Base-by-base conservation (phyloP, 495 filamentous ascomycete species). In the Wilcoxina mikolae region DNA sequence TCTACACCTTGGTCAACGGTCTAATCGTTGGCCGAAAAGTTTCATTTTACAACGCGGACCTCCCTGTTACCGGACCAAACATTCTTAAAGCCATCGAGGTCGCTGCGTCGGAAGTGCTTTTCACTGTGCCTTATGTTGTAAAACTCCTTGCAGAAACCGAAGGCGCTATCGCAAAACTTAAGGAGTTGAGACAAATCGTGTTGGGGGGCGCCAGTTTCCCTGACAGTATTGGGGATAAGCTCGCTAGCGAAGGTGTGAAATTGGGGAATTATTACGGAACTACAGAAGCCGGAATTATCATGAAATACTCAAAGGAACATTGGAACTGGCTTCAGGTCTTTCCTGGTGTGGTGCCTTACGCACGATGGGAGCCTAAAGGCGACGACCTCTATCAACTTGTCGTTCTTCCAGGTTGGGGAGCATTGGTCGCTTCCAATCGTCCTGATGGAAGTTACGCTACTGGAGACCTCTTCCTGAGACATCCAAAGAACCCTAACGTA, bases 351-450 rank as follows among this genome's bases (percentile, higher is more conserved):
- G 62, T 55, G 3, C 59, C 68, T 5, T 72, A 73, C 48, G 68
- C 78, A 33, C 70, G 68, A 61, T 76, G 78, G 70, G 74, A 78
- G 51, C 70, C 71, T 0, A 39, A 77, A 5, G 65, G 66, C 3
- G 51, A 25, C 7, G 57, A 65, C 0, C 65, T 77, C 3, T 80
- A 71, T 41, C 76, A 80, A 44, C 69, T 80, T 1, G 68, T 81
- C 17, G 69, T 80, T 15, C 69, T 75, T 11, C 67, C 73, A 11
- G 74, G 73, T 3, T 81, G 80, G 69, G 80, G 78, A 23, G 78
- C 79, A 38, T 78, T 79, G 60, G 74, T 76, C 3, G 75, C 76
- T 57, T 68, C 65, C 2, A 83, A 81, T 46, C 76, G 77, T 26
- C 69, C 70, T 0, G 74, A 83, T 52, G 73, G 76, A 22, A 74